Evolutionary conservation across 805 yeast species (phyloP).

Genomic region (Ogataea trehalophila): DNA sequence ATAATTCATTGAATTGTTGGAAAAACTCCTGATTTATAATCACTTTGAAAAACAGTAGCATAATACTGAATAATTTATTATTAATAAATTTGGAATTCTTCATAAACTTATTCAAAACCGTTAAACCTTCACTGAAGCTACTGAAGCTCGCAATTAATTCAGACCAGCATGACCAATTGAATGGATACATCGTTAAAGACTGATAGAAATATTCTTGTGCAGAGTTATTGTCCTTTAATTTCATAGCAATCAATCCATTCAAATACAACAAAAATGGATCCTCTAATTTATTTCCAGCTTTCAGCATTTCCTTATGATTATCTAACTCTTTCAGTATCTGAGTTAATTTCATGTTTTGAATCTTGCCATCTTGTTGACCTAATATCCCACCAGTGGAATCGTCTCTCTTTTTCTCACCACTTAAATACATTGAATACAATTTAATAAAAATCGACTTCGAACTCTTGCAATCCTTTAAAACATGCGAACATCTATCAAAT

Average conservation of each 20-base stretch:
- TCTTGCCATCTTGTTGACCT: conserved; percentile 33
- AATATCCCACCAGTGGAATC: conserved; percentile 71
- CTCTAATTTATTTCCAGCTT: conserved; percentile 9
- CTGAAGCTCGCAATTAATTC: conserved; percentile 64
- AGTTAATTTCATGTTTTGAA: conserved; percentile 27
- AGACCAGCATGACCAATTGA: conserved; percentile 92
- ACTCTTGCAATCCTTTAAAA: conserved; percentile 46
- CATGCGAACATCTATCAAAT: conserved; percentile 69
- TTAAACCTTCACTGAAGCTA: conserved; percentile 55
- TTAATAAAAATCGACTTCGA: conserved; percentile 55
- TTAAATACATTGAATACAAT: conserved; percentile 63
- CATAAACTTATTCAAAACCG: conserved; percentile 34
- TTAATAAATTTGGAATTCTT: conserved; percentile 31
- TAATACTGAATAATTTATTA: conserved; percentile 22
- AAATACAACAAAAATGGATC: conserved; percentile 69
- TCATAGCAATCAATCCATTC: conserved; percentile 61
- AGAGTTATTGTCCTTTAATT: conserved; percentile 50
- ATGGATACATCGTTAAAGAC: conserved; percentile 67
- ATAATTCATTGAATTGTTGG: conserved; percentile 53
- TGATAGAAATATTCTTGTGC: conserved; percentile 61
- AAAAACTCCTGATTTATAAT: conserved; percentile 73
- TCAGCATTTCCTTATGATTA: conserved; percentile 16
- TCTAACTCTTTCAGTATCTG: conserved; percentile 41
- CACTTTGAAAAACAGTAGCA: conserved; percentile 53
- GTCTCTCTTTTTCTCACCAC: conserved; percentile 72